These are phyloP conservation scores for Komagataella pastoris DNA, from an alignment of 805 yeast genomes.

Conservation along the genomic window DNA sequence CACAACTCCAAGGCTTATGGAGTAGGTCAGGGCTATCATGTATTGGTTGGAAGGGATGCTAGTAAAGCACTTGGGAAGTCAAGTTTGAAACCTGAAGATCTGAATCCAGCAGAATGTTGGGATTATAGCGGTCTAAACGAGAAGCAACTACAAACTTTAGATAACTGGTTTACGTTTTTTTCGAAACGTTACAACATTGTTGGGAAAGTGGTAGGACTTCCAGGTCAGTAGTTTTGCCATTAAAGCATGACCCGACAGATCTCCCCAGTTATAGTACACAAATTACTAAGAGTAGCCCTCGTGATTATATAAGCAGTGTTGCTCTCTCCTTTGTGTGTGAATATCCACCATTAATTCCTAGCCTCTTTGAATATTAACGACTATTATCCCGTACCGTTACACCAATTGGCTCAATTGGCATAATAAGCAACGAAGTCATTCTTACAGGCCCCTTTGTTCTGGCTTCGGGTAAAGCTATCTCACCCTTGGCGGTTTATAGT, in stretches of 20 bases:
- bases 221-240: background rate
- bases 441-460: background rate
- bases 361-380: too few relatives aligned
- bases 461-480: background rate
- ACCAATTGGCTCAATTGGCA: background rate
- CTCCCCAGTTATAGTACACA: too few relatives aligned
- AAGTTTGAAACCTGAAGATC: slow-evolving; percentile 40
- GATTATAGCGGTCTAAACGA: slow-evolving; percentile 39
- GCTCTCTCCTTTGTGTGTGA: too few relatives aligned
- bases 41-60: slow-evolving; percentile 66
- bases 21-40: slow-evolving; percentile 60
- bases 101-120: slow-evolving; percentile 27
- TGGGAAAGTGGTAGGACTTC: slow-evolving; percentile 16
- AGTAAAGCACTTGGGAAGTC: slow-evolving; percentile 66
- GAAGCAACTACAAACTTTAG: slow-evolving; percentile 44
- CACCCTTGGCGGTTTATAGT: background rate
- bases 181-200: slow-evolving; percentile 35
- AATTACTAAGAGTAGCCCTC: too few relatives aligned
- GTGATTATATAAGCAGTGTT: too few relatives aligned
- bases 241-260: too few relatives aligned
- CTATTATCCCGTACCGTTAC: too few relatives aligned
- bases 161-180: slow-evolving; percentile 65
- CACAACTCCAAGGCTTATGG: slow-evolving; percentile 58
- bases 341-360: too few relatives aligned
- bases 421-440: background rate